Evolutionary conservation across 768 basidiomycete genomes (phyloP).

Genomic region (Tephrocybe sp.): DNA sequence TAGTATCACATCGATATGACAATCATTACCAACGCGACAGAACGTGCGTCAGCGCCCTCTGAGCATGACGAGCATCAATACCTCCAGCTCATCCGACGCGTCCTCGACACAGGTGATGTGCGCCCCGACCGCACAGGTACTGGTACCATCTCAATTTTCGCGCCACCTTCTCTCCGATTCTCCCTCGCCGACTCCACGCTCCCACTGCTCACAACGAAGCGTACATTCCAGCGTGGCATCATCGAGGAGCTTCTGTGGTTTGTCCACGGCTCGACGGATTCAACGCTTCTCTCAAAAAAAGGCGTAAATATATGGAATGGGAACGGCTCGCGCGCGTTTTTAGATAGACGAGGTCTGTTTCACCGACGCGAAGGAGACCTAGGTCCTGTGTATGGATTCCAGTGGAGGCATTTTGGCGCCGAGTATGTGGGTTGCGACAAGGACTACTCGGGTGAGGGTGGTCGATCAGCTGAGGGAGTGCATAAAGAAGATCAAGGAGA

Average conservation of each 20-base stretch:
- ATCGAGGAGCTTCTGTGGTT: slow-evolving; percentile 97
- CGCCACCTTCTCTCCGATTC: slow-evolving; percentile 88
- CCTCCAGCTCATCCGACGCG: slow-evolving; percentile 73
- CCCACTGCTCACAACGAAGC: slow-evolving; percentile 93
- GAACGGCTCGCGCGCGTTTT: slow-evolving; percentile 85
- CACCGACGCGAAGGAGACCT: slow-evolving; percentile 89
- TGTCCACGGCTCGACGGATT: slow-evolving; percentile 80
- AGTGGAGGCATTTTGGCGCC: slow-evolving; percentile 95
- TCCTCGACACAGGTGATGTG: slow-evolving; percentile 72
- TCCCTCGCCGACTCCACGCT: slow-evolving; percentile 73
- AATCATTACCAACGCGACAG: background rate
- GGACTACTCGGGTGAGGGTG: slow-evolving; percentile 81
- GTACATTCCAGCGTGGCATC: slow-evolving; percentile 90
- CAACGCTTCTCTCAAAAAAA: slow-evolving; percentile 68
- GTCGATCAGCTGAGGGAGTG: slow-evolving; percentile 91
- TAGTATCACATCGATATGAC: too few relatives aligned
- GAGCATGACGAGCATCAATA: slow-evolving; percentile 89
- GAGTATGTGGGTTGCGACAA: slow-evolving; percentile 71
- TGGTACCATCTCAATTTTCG: slow-evolving; percentile 90
- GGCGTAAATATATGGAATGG: slow-evolving; percentile 98
- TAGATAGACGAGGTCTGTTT: slow-evolving; percentile 81
- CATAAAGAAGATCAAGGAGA: slow-evolving; percentile 87
- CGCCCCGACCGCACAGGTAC: slow-evolving; percentile 95
- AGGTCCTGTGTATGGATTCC: slow-evolving; percentile 96
- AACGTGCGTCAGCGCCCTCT: slow-evolving; percentile 59